Evolutionary conservation across 345 rosid species (phyloP).

Genomic region (Lepidium sativum): DNA sequence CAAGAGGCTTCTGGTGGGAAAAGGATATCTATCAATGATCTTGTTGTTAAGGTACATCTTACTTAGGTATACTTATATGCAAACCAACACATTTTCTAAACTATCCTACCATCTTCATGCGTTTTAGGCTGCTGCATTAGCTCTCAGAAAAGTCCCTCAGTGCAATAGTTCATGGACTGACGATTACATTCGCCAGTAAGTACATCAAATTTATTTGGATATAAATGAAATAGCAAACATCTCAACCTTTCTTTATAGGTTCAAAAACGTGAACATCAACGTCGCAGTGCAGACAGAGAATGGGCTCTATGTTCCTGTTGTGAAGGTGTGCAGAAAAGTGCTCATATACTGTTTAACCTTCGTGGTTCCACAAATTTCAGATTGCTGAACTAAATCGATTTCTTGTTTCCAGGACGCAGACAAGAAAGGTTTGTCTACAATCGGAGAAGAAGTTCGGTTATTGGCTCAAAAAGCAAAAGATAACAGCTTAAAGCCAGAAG

Average conservation of each 20-base stretch:
- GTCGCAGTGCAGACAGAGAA: constrained; percentile 96
- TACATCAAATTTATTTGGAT: constrained; percentile 11
- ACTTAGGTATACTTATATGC: neutral
- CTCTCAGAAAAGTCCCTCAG: constrained; percentile 83
- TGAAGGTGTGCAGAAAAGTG: constrained; percentile 48
- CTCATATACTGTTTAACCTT: neutral
- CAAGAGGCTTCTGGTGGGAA: constrained; percentile 94
- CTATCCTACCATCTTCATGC: neutral
- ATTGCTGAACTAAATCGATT: neutral
- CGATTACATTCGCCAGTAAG: constrained; percentile 88
- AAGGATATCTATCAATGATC: constrained; percentile 88
- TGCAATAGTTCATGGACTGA: constrained; percentile 99
- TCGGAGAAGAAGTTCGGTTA: constrained; percentile 66
- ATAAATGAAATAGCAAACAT: neutral
- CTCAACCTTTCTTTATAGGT: constrained; percentile 35
- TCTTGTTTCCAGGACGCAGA: constrained; percentile 67
- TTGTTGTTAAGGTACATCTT: constrained; percentile 80
- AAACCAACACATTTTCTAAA: neutral
- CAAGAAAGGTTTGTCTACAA: constrained; percentile 84
- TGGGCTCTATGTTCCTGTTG: constrained; percentile 91
- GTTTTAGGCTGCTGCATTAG: constrained; percentile 92
- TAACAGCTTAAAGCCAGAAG: constrained; percentile 88
- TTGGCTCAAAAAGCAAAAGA: constrained; percentile 92
- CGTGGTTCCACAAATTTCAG: neutral
- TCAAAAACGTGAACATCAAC: constrained; percentile 73